Base-by-base conservation (phyloP, 2,329 filamentous ascomycete species). In the Fusarium compactum region DNA sequence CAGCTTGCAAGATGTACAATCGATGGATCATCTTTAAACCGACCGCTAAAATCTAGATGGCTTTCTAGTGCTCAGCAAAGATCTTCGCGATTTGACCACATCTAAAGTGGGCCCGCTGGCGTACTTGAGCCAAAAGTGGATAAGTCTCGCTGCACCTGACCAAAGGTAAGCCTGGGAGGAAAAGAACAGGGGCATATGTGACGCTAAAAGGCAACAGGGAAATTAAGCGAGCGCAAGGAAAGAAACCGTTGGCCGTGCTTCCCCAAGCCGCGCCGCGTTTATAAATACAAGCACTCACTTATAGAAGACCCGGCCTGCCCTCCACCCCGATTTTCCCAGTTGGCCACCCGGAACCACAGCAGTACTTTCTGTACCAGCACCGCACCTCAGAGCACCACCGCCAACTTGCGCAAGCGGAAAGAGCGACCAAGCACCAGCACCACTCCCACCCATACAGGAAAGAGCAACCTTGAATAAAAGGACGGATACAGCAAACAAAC, bases 271-370 rank as follows among this genome's bases (percentile, higher is more conserved):
- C 71, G 74, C 70, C 75, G 74, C 80, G 79, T 81, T 80, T 82
- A 82, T 82, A 82, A 82, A 80, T 82, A 80, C 79, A 82, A 76
- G 78, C 76, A 78, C 76, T 78, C 78, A 80, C 80, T 80, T 81
- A 82, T 82, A 81, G 79, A 81, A 81, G 79, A 78, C 77, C 79
- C 65, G 77, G 78, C 80, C 78, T 81, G 80, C 81, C 80, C 80
- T 81, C 81, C 81, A 80, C 80, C 78, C 78, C 77, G 72, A 77
- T 80, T 81, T 78, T 77, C 74, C 78, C 78, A 76, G 65, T 70
- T 74, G 70, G 71, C 71, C 74, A 70, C 65, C 70, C 59, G 67
- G 71, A 66, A 74, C 67, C 71, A 70, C 73, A 70, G 65, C 65
- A 71, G 56, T 34, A 52, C 48, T 52, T 32, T 52, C 58, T 66